Percentiles rank a stretch among this genome's conserved stretches.
Conservation (phyloP, 345 rosid species). For the Physaria fendleri region DNA sequence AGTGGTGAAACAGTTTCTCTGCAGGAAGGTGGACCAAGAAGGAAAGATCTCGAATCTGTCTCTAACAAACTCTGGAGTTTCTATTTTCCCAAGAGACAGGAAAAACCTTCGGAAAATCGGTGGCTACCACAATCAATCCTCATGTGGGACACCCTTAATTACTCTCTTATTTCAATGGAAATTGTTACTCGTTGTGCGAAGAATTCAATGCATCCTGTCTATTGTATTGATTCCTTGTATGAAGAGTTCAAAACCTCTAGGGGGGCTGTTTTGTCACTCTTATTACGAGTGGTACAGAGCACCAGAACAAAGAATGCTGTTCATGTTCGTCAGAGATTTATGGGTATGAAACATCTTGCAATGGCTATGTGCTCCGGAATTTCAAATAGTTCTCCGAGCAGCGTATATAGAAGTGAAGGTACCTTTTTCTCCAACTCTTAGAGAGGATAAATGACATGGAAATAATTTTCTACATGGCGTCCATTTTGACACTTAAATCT, state of each 20-base stretch:
- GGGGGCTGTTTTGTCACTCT: slow-evolving; percentile 61
- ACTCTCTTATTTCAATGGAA: slow-evolving; percentile 78
- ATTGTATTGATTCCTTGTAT: slow-evolving; percentile 43
- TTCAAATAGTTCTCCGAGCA: slow-evolving; percentile 35
- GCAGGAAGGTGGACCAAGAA: slow-evolving; percentile 34
- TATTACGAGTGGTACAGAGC: slow-evolving; percentile 59
- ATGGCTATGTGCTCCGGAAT: slow-evolving; percentile 64
- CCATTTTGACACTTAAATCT: not conserved
- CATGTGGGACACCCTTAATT: slow-evolving; percentile 93
- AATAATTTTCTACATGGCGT: slow-evolving; percentile 3
- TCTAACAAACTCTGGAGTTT: slow-evolving; percentile 46
- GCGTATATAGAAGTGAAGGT: slow-evolving; percentile 42
- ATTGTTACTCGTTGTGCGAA: slow-evolving; percentile 64
- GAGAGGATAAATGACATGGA: not conserved
- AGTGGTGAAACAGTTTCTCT: slow-evolving; percentile 37
- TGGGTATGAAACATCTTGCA: slow-evolving; percentile 72
- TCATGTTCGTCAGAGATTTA: slow-evolving; percentile 76
- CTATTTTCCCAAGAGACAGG: slow-evolving; percentile 41
- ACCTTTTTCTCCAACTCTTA: slow-evolving; percentile 15
- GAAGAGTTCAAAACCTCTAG: slow-evolving; percentile 66
- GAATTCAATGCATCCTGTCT: slow-evolving; percentile 42
- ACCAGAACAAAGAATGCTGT: slow-evolving; percentile 46
- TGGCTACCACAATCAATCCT: slow-evolving; percentile 49
- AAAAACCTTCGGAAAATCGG: slow-evolving; percentile 35
- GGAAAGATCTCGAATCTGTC: slow-evolving; percentile 46